Evolutionary conservation across 2,329 filamentous ascomycete genomes (phyloP).

Genomic region (Colletotrichum viniferum): DNA sequence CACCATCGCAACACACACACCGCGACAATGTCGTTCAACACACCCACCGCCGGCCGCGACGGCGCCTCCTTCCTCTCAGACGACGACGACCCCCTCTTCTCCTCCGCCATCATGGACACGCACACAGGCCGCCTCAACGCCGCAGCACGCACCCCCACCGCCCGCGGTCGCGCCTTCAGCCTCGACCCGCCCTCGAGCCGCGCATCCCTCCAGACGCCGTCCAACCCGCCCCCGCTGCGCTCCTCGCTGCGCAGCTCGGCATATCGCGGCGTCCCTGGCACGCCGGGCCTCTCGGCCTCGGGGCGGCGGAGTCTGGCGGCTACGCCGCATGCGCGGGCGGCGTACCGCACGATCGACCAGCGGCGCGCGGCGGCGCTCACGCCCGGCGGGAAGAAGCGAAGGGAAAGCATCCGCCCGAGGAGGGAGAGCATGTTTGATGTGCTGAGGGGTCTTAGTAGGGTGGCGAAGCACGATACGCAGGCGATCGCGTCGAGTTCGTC

Average conservation of each 20-base stretch:
- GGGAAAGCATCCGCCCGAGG: constrained; percentile 61
- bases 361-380: constrained; percentile 65
- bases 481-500: constrained; percentile 54
- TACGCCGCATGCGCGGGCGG: constrained; percentile 67
- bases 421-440: constrained; percentile 60
- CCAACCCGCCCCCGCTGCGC: background rate
- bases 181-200: constrained; percentile 12
- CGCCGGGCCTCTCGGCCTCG: constrained; percentile 47
- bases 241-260: constrained; percentile 38
- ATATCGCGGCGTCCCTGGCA: constrained; percentile 26
- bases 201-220: constrained; percentile 10
- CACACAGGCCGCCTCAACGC: constrained; percentile 41
- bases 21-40: constrained; percentile 6
- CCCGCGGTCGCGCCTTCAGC: background rate
- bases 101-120: constrained; percentile 44
- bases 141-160: constrained; percentile 27
- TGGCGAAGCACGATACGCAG: constrained; percentile 54
- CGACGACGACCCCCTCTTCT: constrained; percentile 42
- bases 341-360: constrained; percentile 61
- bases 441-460: constrained; percentile 57
- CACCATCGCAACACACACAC: background rate
- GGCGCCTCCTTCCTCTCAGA: background rate
- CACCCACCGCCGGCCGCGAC: background rate
- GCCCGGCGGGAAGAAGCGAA: constrained; percentile 57
- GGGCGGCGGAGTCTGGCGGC: constrained; percentile 47